Base-by-base conservation (phyloP, 2,329 filamentous ascomycete species). In the Fusarium clavum region DNA sequence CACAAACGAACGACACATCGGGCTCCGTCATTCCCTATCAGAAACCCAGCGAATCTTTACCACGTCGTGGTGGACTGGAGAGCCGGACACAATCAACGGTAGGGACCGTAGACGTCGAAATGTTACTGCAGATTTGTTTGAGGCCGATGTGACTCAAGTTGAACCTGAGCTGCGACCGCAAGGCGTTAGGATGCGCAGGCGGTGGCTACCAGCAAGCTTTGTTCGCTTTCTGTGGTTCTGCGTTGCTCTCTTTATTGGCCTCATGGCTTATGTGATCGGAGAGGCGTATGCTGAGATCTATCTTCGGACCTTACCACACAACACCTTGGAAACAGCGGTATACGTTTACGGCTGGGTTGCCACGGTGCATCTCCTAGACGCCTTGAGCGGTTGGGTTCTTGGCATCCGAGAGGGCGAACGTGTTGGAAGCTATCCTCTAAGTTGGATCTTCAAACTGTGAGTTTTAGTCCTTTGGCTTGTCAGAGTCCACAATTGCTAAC, bases 301-400 rank as follows among this genome's bases (percentile, higher is more conserved):
- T 71, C 82, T 92, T 40, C 84, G 88, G 41, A 91, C 90, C 1
- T 79, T 92, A 60, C 90, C 90, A 7, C 90, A 92, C 74, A 85
- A 86, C 79, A 91, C 85, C 64, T 82, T 89, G 68, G 89, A 91
- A 76, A 91, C 89, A 0, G 86, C 92, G 55, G 83, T 90, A 13
- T 92, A 92, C 74, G 90, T 92, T 51, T 92, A 91, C 76, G 90
- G 88, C 52, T 92, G 90, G 90, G 88, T 91, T 12, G 82, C 86
- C 30, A 91, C 89, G 3, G 88, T 92, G 11, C 87, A 91, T 65
- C 78, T 91, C 25, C 81, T 92, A 10, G 90, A 92, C 74, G 86
- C 85, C 4, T 79, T 91, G 61, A 90, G 89, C 0, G 89, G 88
- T 3, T 92, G 88, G 87, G 90, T 91, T 49, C 78, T 92, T 41